phyloP scores from a whole-genome alignment of 495 filamentous ascomycete species.

The Antarctomyces pellizariae region DNA sequence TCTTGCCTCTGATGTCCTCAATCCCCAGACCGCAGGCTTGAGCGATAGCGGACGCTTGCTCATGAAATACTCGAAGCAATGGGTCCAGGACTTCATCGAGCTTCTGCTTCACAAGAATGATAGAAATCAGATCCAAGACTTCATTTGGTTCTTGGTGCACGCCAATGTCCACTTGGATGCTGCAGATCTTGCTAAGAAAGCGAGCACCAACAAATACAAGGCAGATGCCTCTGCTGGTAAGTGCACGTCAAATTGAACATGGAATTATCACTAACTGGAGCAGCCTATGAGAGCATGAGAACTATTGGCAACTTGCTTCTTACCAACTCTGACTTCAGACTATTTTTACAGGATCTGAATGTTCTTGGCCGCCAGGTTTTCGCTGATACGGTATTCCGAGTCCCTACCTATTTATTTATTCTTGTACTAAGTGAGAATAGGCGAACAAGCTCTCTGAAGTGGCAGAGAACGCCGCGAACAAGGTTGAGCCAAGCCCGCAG shows the following conservation, averaged over 20 bases:
- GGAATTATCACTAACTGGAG: conserved; percentile 4
- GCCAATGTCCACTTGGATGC: conserved; percentile 46
- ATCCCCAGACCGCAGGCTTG: conserved; percentile 48
- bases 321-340: conserved; percentile 73
- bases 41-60: conserved; percentile 55
- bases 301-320: conserved; percentile 67
- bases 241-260: conserved; percentile 6
- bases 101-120: conserved; percentile 60
- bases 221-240: conserved; percentile 62
- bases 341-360: conserved; percentile 65
- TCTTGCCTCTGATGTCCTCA: conserved; percentile 53
- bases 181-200: conserved; percentile 32
- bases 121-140: conserved; percentile 72
- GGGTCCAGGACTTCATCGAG: conserved; percentile 51
- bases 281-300: conserved; percentile 63
- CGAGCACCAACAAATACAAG: conserved; percentile 37
- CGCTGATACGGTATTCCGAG: conserved; percentile 56
- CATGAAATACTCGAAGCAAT: conserved; percentile 45
- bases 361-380: conserved; percentile 68
- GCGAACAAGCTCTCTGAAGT: conserved; percentile 50
- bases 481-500: conserved; percentile 39
- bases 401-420: no score
- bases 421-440: no score
- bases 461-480: conserved; percentile 46
- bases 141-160: conserved; percentile 65